phyloP scores from a whole-genome alignment of 192 early-diverging fungal genomes.

The Chytriomyces confervae region DNA sequence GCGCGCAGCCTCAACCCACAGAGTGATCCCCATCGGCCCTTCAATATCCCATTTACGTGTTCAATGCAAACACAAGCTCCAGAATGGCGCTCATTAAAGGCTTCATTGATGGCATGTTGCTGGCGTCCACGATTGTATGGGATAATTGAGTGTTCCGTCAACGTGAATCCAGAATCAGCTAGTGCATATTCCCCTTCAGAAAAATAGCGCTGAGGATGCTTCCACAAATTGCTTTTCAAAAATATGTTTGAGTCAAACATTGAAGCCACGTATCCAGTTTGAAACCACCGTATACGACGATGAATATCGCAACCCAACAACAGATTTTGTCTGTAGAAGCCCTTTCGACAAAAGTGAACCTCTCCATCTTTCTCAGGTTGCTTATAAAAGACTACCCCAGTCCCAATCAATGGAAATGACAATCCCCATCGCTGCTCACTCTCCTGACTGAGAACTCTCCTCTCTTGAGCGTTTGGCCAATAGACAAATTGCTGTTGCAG shows the following conservation, averaged over 20 bases:
- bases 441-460: not conserved
- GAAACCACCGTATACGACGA: slow-evolving; percentile 8
- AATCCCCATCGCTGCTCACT: not conserved
- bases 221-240: not conserved
- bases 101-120: not conserved
- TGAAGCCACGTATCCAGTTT: slow-evolving; percentile 18
- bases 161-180: slow-evolving; percentile 3
- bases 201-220: not conserved
- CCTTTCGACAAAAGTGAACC: slow-evolving; percentile 24
- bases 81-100: slow-evolving; percentile 13
- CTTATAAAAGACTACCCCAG: slow-evolving; percentile 4
- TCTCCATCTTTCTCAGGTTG: slow-evolving; percentile 15
- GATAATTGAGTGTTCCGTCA: not conserved
- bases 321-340: slow-evolving; percentile 10
- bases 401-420: slow-evolving; percentile 15
- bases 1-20: not conserved
- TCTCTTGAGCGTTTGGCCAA: not conserved
- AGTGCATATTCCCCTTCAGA: slow-evolving; percentile 3
- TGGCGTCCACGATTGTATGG: slow-evolving; percentile 12
- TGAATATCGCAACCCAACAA: slow-evolving; percentile 12
- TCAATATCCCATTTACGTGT: slow-evolving; percentile 25
- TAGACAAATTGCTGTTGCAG: not conserved
- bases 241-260: slow-evolving; percentile 27
- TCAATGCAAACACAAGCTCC: slow-evolving; percentile 13
- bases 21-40: slow-evolving; percentile 15